phyloP scores from a whole-genome alignment of 208 protist species.

The Acanthamoeba royreba region DNA sequence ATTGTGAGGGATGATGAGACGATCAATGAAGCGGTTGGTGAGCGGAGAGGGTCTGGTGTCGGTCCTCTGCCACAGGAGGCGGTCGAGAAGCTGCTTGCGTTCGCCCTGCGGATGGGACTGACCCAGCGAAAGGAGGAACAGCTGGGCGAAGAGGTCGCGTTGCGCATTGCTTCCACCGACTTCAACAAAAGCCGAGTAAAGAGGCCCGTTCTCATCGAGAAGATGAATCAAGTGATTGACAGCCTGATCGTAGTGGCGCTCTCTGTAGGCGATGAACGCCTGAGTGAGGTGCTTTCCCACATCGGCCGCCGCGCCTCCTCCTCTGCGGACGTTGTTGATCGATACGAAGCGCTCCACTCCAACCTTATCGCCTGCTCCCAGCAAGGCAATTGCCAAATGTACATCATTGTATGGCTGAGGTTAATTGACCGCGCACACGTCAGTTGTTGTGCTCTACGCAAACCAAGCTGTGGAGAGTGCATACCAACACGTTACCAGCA shows the following conservation, averaged over 20 bases:
- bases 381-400: background rate
- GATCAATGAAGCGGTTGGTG: background rate
- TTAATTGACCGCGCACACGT: no score
- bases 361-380: background rate
- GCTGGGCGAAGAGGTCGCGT: background rate
- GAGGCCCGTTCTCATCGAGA: background rate
- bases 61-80: background rate
- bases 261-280: background rate
- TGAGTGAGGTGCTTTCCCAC: background rate
- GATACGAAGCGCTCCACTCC: background rate
- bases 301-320: background rate
- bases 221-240: background rate
- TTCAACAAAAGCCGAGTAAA: background rate
- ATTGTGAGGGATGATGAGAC: background rate
- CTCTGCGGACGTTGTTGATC: background rate
- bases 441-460: no score
- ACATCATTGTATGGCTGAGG: conserved; percentile 10
- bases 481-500: background rate
- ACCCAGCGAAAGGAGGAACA: background rate
- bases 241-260: background rate
- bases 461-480: background rate
- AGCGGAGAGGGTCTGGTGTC: background rate
- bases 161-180: background rate
- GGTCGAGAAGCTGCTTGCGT: background rate
- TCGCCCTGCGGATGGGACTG: background rate